Conservation (phyloP, 208 protist species). For the Leishmania mexicana region DNA sequence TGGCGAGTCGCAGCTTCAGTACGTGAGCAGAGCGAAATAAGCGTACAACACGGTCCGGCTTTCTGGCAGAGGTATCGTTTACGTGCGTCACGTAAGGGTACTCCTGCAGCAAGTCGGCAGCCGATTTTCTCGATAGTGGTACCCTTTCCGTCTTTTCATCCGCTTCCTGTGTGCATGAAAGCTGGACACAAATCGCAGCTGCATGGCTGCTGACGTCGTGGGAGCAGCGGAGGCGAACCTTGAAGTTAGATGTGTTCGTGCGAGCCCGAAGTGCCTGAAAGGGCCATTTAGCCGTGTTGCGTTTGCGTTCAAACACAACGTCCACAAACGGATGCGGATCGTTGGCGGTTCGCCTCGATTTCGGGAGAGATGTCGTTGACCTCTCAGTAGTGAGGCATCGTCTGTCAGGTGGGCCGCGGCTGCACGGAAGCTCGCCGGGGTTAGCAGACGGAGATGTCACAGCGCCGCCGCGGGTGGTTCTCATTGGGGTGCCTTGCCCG, state of each 20-base stretch:
- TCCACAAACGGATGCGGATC: background rate
- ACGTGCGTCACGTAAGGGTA: background rate
- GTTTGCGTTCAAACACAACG: background rate
- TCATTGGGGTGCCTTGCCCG: background rate
- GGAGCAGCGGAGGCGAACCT: background rate
- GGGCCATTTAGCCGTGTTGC: background rate
- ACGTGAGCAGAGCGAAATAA: background rate
- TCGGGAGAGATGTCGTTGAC: background rate
- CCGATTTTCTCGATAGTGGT: background rate
- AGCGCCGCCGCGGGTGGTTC: background rate
- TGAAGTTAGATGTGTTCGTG: background rate
- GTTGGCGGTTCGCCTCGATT: too few species aligned
- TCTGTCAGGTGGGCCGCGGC: background rate
- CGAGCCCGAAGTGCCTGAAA: constrained; percentile 1
- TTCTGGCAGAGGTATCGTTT: background rate
- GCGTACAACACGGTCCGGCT: background rate
- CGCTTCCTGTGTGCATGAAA: background rate
- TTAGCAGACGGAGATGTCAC: background rate
- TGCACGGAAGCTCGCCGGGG: background rate
- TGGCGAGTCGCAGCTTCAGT: background rate
- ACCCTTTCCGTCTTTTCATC: background rate
- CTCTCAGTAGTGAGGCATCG: too few species aligned
- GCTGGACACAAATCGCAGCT: background rate
- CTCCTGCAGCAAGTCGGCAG: background rate
- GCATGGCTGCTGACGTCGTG: background rate